phyloP scores from a whole-genome alignment of 495 filamentous ascomycete genomes.

The Letharia lupina region DNA sequence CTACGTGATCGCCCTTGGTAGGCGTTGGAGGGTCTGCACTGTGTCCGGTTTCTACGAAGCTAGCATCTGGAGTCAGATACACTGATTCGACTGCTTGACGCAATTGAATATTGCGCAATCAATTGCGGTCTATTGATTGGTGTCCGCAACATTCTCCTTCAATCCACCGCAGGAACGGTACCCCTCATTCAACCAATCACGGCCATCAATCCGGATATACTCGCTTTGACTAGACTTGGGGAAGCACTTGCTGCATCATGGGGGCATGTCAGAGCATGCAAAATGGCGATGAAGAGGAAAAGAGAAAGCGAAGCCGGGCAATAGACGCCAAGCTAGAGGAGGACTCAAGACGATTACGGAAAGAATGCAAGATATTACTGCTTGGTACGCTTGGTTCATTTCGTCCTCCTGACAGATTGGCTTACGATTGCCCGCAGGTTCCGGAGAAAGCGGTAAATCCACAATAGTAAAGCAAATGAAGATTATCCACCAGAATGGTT shows the following conservation, averaged over 20 bases:
- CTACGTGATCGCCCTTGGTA: not conserved
- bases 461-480: slow-evolving; percentile 99
- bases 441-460: slow-evolving; percentile 96
- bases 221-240: not conserved
- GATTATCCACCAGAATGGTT: slow-evolving; percentile 97
- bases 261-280: slow-evolving; percentile 79
- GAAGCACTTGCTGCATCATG: slow-evolving; percentile 48
- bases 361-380: slow-evolving; percentile 97
- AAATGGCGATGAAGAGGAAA: slow-evolving; percentile 71
- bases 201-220: not conserved
- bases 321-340: slow-evolving; percentile 92
- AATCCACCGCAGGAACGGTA: not conserved
- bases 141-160: not conserved
- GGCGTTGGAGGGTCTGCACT: not conserved
- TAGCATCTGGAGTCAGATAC: not conserved
- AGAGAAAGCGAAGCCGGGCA: slow-evolving; percentile 86
- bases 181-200: not conserved
- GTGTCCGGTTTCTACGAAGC: not conserved
- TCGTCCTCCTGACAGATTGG: not conserved
- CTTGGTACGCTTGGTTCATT: slow-evolving; percentile 55
- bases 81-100: not conserved
- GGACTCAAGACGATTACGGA: slow-evolving; percentile 76
- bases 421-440: slow-evolving; percentile 49
- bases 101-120: not conserved
- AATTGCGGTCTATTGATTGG: not conserved